A percentile compares a stretch with the other conserved stretches of the same genome.
These are phyloP conservation scores for Pyrenula massariospora DNA, from an alignment of 495 filamentous ascomycete species.

Conservation along the genomic window DNA sequence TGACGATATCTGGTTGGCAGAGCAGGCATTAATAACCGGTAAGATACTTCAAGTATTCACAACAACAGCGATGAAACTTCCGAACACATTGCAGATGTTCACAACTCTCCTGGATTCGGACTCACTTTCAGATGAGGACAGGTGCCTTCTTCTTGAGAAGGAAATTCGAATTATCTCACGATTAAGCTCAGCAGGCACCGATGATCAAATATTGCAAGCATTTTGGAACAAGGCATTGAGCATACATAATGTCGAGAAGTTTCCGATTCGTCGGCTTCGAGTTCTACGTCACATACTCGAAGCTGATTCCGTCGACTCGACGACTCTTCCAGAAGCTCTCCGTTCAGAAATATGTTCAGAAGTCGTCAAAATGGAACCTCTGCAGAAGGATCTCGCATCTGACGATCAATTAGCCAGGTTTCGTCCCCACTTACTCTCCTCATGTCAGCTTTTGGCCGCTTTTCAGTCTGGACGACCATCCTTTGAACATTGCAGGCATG, in stretches of 20 bases:
- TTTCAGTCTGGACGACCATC: constrained; percentile 23
- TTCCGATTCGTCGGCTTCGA: constrained; percentile 34
- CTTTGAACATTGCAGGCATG: constrained; percentile 24
- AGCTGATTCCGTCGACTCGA: background rate
- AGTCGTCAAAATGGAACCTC: background rate
- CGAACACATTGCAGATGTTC: background rate
- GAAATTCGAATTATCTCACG: background rate
- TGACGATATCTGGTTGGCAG: background rate
- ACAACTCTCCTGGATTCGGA: background rate
- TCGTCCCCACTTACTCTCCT: background rate
- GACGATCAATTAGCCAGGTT: background rate
- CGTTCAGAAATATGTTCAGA: background rate
- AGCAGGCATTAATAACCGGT: background rate
- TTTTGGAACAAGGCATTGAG: background rate
- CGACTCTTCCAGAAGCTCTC: background rate
- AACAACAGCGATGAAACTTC: background rate
- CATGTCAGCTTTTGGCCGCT: background rate
- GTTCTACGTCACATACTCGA: constrained; percentile 17
- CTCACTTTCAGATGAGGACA: background rate
- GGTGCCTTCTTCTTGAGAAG: background rate
- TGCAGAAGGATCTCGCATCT: background rate
- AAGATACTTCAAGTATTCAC: background rate
- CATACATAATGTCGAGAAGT: background rate
- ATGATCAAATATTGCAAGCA: background rate
- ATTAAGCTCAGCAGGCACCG: background rate